Base-by-base conservation (phyloP, 192 early-diverging fungal genomes). In the Gryganskiella cystojenkinii region DNA sequence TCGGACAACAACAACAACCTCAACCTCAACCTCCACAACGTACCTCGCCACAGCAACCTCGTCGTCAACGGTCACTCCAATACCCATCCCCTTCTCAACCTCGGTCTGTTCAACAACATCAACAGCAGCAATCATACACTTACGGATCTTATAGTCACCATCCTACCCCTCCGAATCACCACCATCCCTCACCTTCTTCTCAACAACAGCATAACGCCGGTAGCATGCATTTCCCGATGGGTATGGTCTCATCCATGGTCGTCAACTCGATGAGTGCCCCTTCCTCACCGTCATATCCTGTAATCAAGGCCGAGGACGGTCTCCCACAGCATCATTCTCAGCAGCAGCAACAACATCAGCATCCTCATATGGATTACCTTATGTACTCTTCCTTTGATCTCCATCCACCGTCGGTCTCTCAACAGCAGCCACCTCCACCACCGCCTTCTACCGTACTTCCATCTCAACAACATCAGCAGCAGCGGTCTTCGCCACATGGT, bases 231-330 rank as follows among this genome's bases (percentile, higher is more conserved):
- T 73, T 63, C 40, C 28, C 56, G 0, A 55, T 73, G 47, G 47
- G n/a, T n/a, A n/a, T 64, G 31, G 45, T 62, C 11, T 73, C 71
- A 25, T 62, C 71, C 3, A 73, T 73, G 71, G 44, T 65, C 30
- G 63, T 73, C 28, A 40, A 45, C 46, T 54, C 51, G 25, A 53
- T 64, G 17, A 63, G 61, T n/a, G 30, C 55, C 3, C 63, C 71
- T 33, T 53, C 71, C 11, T 73, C 71, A 20, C 63, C 71, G 9
- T 65, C 71, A 2, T 73, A 57, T 35, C 15, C 63, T 5, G 46
- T 51, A 19, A 54, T 65, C 62, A 73, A 73, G 62, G 58, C 71
- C 2, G 71, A 73, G 34, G 56, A 73, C 4, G 51, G 67, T 15
- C 57, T 61, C 59, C 58, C n/a, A n/a, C n/a, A n/a, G n/a, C n/a